A percentile compares a stretch with the other conserved stretches of the same genome.
Conservation (phyloP, 345 rosid species). For the Salix udensis region DNA sequence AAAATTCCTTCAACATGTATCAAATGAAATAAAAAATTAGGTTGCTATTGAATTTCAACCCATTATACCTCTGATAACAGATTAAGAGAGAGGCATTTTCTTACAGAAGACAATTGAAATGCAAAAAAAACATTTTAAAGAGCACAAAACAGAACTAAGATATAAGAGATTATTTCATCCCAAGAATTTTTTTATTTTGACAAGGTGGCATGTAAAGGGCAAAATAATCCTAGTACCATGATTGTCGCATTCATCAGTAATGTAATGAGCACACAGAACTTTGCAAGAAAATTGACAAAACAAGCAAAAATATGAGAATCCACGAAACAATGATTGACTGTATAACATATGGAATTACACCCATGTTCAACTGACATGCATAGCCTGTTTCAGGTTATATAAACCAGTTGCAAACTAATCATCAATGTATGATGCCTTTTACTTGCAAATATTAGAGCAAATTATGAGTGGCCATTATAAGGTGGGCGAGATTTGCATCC, state of each 20-base stretch:
- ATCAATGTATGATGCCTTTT: constrained; percentile 14
- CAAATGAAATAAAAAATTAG: background rate
- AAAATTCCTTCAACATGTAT: background rate
- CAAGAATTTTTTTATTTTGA: background rate
- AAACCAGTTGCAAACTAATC: constrained; percentile 8
- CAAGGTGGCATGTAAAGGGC: background rate
- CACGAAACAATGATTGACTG: background rate
- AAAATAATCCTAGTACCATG: background rate
- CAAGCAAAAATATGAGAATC: background rate
- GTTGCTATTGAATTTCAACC: background rate
- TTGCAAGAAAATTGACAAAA: background rate
- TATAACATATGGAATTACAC: background rate
- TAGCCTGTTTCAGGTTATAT: constrained; percentile 5
- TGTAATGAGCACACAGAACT: background rate
- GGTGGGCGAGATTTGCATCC: constrained; percentile 30
- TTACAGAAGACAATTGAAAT: background rate
- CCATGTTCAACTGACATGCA: background rate
- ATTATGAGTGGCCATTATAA: constrained; percentile 21
- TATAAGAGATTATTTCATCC: background rate
- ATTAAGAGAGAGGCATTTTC: background rate
- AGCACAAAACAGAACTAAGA: background rate
- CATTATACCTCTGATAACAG: no score
- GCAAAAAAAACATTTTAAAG: background rate
- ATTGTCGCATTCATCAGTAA: background rate
- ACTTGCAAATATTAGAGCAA: constrained; percentile 15